Percentiles rank a stretch among this genome's conserved stretches.
Evolutionary conservation across 106 monocot species (phyloP).

Genomic region (Allium fistulosum): DNA sequence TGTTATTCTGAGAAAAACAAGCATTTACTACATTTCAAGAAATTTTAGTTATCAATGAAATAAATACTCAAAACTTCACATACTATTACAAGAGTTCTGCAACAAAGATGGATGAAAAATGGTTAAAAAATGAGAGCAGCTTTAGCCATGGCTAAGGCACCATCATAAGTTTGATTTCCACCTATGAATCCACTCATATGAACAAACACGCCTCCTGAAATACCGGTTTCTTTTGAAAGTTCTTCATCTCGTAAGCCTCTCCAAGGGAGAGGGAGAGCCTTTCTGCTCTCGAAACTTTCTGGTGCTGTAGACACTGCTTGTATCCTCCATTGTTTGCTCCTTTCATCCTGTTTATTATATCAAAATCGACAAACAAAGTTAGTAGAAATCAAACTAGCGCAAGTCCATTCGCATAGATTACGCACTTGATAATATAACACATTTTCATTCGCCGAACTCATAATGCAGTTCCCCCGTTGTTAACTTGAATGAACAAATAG

Average conservation of each 20-base stretch:
- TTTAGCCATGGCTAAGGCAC: constrained; percentile 81
- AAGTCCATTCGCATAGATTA: no score
- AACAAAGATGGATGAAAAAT: not conserved
- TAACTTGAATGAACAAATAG: no score
- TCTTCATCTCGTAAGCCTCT: constrained; percentile 90
- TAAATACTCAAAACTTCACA: no score
- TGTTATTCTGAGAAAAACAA: no score
- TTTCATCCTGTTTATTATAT: constrained; percentile 51
- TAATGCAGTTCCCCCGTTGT: no score
- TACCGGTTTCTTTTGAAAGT: constrained; percentile 61
- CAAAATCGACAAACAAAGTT: no score
- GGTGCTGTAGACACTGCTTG: constrained; percentile 81
- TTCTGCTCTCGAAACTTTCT: constrained; percentile 87
- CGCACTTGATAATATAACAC: no score
- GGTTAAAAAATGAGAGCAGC: constrained; percentile 41
- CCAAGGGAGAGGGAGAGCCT: constrained; percentile 69
- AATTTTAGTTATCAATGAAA: no score
- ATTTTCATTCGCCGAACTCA: no score
- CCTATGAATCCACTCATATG: constrained; percentile 99
- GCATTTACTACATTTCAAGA: no score
- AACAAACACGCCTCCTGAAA: constrained; percentile 83
- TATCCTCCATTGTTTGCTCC: constrained; percentile 82
- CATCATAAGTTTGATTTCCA: constrained; percentile 81
- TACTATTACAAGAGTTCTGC: no score
- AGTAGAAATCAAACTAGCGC: no score